Evolutionary conservation across 176 grass and related monocot species (phyloP).

Genomic region (Poa pratensis): DNA sequence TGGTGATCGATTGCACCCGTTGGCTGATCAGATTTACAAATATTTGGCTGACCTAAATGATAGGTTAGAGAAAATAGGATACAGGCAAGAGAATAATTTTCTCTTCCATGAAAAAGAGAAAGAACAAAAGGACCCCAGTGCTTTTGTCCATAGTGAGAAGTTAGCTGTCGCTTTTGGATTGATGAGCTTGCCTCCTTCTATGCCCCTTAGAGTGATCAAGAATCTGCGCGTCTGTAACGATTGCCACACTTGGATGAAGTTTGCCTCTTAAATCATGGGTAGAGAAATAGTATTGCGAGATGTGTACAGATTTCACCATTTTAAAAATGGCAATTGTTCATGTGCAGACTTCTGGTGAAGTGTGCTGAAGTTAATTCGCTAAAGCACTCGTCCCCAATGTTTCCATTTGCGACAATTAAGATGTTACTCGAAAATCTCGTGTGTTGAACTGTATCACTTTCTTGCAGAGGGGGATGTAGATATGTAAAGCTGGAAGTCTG

Average conservation of each 20-base stretch:
- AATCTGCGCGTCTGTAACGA: constrained; percentile 72
- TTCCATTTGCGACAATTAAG: background rate
- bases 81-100: constrained; percentile 54
- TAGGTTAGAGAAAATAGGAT: constrained; percentile 60
- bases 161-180: constrained; percentile 69
- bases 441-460: no score
- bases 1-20: constrained; percentile 61
- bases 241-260: constrained; percentile 79
- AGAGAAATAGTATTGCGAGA: constrained; percentile 69
- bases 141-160: constrained; percentile 66
- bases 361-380: background rate
- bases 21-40: constrained; percentile 55
- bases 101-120: constrained; percentile 68
- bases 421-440: no score
- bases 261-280: constrained; percentile 41
- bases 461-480: no score
- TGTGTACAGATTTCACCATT: constrained; percentile 83
- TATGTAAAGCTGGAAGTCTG: no score
- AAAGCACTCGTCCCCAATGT: background rate
- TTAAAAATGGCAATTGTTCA: constrained; percentile 60
- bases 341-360: constrained; percentile 78
- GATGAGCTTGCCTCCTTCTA: constrained; percentile 46
- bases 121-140: constrained; percentile 53
- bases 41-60: constrained; percentile 54
- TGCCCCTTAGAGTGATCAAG: constrained; percentile 73